phyloP scores from a whole-genome alignment of 2,329 filamentous ascomycete species.

The Didymella pomorum region DNA sequence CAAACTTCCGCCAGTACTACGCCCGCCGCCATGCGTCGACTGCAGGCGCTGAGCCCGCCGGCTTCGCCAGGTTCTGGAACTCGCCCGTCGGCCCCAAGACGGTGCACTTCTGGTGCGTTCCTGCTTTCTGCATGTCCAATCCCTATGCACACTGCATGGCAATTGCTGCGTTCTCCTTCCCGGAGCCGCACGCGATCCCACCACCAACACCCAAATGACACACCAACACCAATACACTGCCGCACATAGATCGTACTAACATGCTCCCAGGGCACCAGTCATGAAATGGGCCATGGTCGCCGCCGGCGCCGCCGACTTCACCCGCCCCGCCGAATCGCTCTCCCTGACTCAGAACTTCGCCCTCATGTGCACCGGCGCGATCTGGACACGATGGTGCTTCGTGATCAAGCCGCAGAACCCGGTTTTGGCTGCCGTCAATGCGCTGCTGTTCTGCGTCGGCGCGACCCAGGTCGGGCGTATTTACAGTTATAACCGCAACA shows the following conservation, averaged over 20 bases:
- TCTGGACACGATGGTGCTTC: slow-evolving; percentile 99
- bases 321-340: slow-evolving; percentile 89
- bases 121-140: not conserved
- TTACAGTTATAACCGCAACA: slow-evolving; percentile 66
- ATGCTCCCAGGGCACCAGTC: slow-evolving; percentile 76
- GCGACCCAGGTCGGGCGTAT: slow-evolving; percentile 84
- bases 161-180: slow-evolving; percentile 5
- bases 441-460: slow-evolving; percentile 92
- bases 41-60: slow-evolving; percentile 60
- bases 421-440: slow-evolving; percentile 94
- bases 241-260: not conserved
- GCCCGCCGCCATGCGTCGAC: slow-evolving; percentile 74
- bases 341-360: slow-evolving; percentile 92
- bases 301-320: slow-evolving; percentile 89
- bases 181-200: not conserved
- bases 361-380: slow-evolving; percentile 86
- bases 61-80: slow-evolving; percentile 74
- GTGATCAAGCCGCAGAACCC: slow-evolving; percentile 95
- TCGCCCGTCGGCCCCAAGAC: slow-evolving; percentile 68
- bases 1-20: slow-evolving; percentile 60
- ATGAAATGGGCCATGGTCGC: slow-evolving; percentile 96
- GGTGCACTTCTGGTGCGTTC: slow-evolving; percentile 91
- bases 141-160: not conserved
- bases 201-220: no score
- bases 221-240: not conserved